Evolutionary conservation across 495 filamentous ascomycete species (phyloP).

Genomic region (Pseudotulostoma volvatum): DNA sequence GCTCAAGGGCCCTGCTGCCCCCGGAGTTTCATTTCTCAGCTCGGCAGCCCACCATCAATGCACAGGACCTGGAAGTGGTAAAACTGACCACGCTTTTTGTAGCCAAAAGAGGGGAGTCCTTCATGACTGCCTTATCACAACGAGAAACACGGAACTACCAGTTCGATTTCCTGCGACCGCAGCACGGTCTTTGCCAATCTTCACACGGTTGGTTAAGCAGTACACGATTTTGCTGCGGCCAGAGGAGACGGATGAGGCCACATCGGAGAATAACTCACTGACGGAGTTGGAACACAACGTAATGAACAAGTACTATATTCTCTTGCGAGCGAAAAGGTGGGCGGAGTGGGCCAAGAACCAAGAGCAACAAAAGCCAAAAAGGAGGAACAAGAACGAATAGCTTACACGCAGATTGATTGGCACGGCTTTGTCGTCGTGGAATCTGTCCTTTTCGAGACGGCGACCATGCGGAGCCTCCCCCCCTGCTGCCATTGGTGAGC

Average conservation of each 20-base stretch:
- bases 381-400: conserved; percentile 69
- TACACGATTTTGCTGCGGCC: conserved; percentile 64
- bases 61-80: conserved; percentile 87
- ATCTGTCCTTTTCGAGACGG: conserved; percentile 85
- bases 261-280: conserved; percentile 50
- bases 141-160: conserved; percentile 83
- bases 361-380: conserved; percentile 75
- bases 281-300: conserved; percentile 63
- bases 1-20: conserved; percentile 69
- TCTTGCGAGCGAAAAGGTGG: conserved; percentile 65
- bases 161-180: conserved; percentile 91
- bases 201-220: conserved; percentile 80
- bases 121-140: conserved; percentile 75
- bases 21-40: conserved; percentile 86
- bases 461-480: conserved; percentile 70
- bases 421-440: conserved; percentile 94
- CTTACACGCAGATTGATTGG: conserved; percentile 92
- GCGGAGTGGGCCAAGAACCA: conserved; percentile 78
- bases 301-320: conserved; percentile 59
- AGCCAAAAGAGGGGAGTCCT: conserved; percentile 77
- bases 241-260: conserved; percentile 52
- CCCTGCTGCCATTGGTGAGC: conserved; percentile 78
- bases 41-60: conserved; percentile 92
- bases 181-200: conserved; percentile 89
- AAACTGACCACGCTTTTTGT: conserved; percentile 78